Evolutionary conservation across 2,329 filamentous ascomycete genomes (phyloP), one percentile per base, ranked within the genome.

Genomic region (Ceratocystis diversiconidia): DNA sequence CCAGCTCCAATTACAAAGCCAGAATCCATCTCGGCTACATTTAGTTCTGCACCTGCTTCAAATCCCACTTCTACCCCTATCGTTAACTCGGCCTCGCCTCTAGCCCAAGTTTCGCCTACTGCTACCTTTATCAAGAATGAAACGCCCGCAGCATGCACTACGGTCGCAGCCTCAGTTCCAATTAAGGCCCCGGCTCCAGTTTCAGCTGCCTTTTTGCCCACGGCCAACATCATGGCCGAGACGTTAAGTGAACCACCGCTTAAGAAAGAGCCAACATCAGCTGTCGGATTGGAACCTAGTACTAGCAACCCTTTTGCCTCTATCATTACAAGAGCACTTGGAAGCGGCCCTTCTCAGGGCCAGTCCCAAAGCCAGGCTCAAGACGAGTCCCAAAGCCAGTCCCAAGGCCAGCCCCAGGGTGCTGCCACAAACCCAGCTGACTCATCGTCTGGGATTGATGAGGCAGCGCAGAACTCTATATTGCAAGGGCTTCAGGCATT

Each of bases 401-500:
- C 63, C 19, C 22, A 28, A 36, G n/a, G 43, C 12, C 50, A 36
- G 22, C 17, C 17, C 10, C 32, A 32, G 28, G 55, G 30, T 46
- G 41, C 43, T 48, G 41, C 10, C 7, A 28, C 41, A 22, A 48
- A 19, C 8, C 19, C 44, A 25, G 19, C 25, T 2, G 17, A n/a
- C 28, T 19, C 55, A 25, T 19, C 55, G 6, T 30, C 28, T 17
- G 64, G 52, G 30, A 44, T 28, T 10, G 65, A 66, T 30, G 62
- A 62, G 12, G 44, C 32, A 2, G 52, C 61, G 6, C 59, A 63
- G 5, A 57, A 57, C 19, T 67, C 66, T 17, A 60, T 67, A 32
- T 25, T 67, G 41, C 43, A 63, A 22, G 60, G 63, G n/a, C 63
- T 67, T 15, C 66, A 67, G 19, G 66, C 66, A n/a, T 67, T 65